Base-by-base conservation (phyloP, 108 stramenopile genomes). In the Cyclotella sp. region DNA sequence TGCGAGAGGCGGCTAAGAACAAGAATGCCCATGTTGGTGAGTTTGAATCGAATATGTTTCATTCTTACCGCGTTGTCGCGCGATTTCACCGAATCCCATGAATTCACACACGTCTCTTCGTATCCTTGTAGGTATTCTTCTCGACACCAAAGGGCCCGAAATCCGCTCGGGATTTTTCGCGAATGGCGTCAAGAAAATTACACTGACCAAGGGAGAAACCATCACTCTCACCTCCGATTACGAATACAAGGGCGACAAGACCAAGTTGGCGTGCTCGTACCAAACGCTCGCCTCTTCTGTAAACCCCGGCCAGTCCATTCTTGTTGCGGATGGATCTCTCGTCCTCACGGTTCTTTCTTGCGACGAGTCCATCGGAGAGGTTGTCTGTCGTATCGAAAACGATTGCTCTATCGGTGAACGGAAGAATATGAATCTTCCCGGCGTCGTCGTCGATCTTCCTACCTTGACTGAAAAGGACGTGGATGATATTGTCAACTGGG, bases 341-440 rank as follows among this genome's bases (percentile, higher is more conserved):
- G 90, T 92, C 13, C 88, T 99, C 59, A 94, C 86, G 18, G 99
- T 99, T 43, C 72, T 89, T 34, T 87, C 89, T 29, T 77, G 84
- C 63, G 84, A 88, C 62, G 92, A 75, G 19, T 74, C 77, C 43
- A 86, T 78, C 30, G 82, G 86, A 39, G 95, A 95, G 65, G 90
- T 95, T 19, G 68, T 83, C 6, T 87, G 81, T 83, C 85, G 88
- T 28, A 82, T 97, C 51, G 85, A 90, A 77, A 98, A 97, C 86
- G 89, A 90, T 72, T 88, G 82, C 67, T 64, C 80, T 55, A 94
- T 98, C 52, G 93, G 96, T 30, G 95, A 98, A 85, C 92, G 98
- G 44, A 99, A 99, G 85, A 98, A 98, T 87, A 97, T 99, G 97
- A 99, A 98, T 86, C 86, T 99, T 54, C 99, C 99, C 22, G 99